Evolutionary conservation across 2,329 filamentous ascomycete species (phyloP).

Genomic region (Truncatella angustata): DNA sequence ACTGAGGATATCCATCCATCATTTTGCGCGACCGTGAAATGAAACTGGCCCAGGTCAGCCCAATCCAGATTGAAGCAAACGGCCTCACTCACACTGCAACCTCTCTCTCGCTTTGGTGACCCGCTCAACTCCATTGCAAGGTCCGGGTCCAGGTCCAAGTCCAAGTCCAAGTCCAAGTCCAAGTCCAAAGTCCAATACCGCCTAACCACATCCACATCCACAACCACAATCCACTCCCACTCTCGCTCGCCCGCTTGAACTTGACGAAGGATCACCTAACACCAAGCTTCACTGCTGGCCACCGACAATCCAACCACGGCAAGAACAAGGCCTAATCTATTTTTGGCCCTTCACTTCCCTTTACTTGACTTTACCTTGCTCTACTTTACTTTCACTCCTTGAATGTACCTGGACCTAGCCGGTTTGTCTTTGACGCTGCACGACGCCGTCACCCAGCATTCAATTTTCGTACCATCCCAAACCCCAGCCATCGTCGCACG

Average conservation of each 20-base stretch:
- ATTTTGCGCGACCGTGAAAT: too few species aligned
- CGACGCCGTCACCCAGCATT: conserved; percentile 2
- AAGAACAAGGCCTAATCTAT: neutral
- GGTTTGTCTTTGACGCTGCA: too few species aligned
- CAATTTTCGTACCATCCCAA: neutral
- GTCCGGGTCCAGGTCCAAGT: neutral
- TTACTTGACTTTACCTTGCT: too few species aligned
- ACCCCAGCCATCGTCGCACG: conserved; percentile 4
- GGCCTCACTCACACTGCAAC: neutral
- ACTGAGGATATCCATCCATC: too few species aligned
- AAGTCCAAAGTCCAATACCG: too few species aligned
- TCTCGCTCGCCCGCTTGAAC: neutral
- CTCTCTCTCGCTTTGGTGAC: neutral
- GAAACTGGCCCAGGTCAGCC: too few species aligned
- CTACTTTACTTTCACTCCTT: too few species aligned
- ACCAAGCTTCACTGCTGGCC: neutral
- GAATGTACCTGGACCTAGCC: too few species aligned
- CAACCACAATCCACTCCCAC: neutral
- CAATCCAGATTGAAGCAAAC: too few species aligned
- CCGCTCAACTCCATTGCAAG: conserved; percentile 3
- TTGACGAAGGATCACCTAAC: neutral
- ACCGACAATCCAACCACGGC: neutral
- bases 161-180: too few species aligned
- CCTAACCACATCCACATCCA: neutral
- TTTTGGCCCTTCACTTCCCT: conserved; percentile 1